These are phyloP conservation scores for Pseudogymnoascus sp. DNA, from an alignment of 2,329 filamentous ascomycete species.

Conservation along the genomic window DNA sequence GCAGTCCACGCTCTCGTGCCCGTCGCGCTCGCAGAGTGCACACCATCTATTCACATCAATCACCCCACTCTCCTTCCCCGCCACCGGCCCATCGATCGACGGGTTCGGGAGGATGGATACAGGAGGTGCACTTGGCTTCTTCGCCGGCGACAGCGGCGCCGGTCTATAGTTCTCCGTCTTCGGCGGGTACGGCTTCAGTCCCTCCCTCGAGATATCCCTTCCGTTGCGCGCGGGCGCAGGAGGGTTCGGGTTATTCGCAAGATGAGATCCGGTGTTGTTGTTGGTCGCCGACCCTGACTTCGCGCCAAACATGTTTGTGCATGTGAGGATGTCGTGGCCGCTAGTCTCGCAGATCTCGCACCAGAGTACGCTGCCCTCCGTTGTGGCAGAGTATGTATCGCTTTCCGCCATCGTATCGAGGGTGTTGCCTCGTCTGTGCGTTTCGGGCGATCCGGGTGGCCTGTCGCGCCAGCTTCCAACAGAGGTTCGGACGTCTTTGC, in stretches of 20 bases:
- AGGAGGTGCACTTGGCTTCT: conserved; percentile 30
- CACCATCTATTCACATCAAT: conserved; percentile 91
- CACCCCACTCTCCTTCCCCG: conserved; percentile 69
- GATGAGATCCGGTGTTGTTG: conserved; percentile 11
- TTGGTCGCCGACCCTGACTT: conserved; percentile 7
- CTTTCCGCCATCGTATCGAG: conserved; percentile 64
- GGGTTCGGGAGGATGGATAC: conserved; percentile 49
- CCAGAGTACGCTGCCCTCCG: conserved; percentile 67
- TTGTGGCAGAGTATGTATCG: conserved; percentile 60
- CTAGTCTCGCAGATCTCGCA: conserved; percentile 92
- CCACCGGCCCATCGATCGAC: conserved; percentile 59
- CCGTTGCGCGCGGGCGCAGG: conserved; percentile 23
- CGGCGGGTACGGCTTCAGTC: conserved; percentile 34
- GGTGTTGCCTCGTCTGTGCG: conserved; percentile 40
- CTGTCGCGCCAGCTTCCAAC: conserved; percentile 47
- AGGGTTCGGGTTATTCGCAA: conserved; percentile 13
- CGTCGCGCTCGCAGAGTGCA: conserved; percentile 89
- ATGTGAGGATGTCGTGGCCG: conserved; percentile 89
- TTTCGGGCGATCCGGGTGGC: conserved; percentile 40
- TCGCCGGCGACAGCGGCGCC: conserved; percentile 47
- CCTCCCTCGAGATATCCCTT: conserved; percentile 34
- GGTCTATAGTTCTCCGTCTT: conserved; percentile 40
- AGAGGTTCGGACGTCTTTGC: conserved; percentile 58
- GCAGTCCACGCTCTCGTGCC: conserved; percentile 92
- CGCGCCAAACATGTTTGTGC: conserved; percentile 75